Conservation (phyloP, 169 alveolate species). For the Plasmodium blacklocki region DNA sequence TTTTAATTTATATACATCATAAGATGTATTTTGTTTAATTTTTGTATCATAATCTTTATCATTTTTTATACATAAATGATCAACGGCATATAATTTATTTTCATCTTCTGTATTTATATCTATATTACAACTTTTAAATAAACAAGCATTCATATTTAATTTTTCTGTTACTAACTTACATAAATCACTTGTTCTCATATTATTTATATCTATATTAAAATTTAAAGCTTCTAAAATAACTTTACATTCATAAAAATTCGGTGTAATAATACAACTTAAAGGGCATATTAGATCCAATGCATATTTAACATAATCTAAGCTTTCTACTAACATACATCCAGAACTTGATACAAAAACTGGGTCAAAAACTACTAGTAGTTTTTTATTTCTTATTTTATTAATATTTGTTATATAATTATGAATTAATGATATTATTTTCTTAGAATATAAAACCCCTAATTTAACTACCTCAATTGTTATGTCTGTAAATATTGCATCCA, state of each 20-base stretch:
- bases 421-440: slow-evolving; percentile 34
- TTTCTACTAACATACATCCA: slow-evolving; percentile 40
- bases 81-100: slow-evolving; percentile 41
- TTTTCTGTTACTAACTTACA: slow-evolving; percentile 21
- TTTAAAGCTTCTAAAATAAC: slow-evolving; percentile 32
- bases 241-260: slow-evolving; percentile 49
- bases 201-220: slow-evolving; percentile 11
- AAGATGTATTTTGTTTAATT: background rate
- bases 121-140: slow-evolving; percentile 43
- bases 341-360: slow-evolving; percentile 62
- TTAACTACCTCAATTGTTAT: slow-evolving; percentile 41
- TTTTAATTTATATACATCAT: slow-evolving; percentile 38
- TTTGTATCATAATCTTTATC: slow-evolving; percentile 1
- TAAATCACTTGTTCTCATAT: slow-evolving; percentile 2
- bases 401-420: slow-evolving; percentile 32
- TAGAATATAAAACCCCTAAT: slow-evolving; percentile 51
- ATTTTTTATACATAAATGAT: slow-evolving; percentile 43
- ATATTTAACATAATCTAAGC: slow-evolving; percentile 39
- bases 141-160: slow-evolving; percentile 34
- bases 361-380: slow-evolving; percentile 47
- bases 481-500: slow-evolving; percentile 45
- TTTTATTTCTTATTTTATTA: slow-evolving; percentile 39
- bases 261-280: slow-evolving; percentile 36
- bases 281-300: slow-evolving; percentile 47
- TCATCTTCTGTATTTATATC: slow-evolving; percentile 8